Base-by-base conservation (phyloP, 345 rosid genomes). In the Citrus unshiu region DNA sequence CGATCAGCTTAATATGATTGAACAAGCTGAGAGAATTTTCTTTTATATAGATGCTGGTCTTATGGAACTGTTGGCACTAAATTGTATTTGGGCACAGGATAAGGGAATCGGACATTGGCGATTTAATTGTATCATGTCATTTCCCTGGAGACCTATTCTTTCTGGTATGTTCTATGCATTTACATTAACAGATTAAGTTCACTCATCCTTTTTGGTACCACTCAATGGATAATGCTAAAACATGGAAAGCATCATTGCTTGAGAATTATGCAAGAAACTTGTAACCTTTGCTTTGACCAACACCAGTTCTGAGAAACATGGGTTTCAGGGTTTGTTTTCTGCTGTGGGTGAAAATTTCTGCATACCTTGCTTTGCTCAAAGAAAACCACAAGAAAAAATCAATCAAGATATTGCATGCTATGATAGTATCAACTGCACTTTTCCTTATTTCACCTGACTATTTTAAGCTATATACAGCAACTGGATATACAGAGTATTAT, bases 61-160 rank as follows among this genome's bases (percentile, higher is more conserved):
- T 46, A 69, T 49, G 8, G 22, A 18, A 27, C 35, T 24, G 12
- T 34, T 27, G 10, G 24, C 27, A 51, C 56, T 65, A 39, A 18
- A 32, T 30, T 25, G 62, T 32, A 27, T 57, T 68, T 74, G 73
- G 61, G 40, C 79, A 60, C 89, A 95, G 99, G 90, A 91, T 74
- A 95, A 91, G 83, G 96, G 97, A 84, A 81, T 93, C 25, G 99
- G 98, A 64, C 96, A 95, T 63, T 95, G 97, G 99, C 84, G 89
- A 43, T 95, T 95, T 77, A 93, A 91, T 77, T 95, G 99, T 81
- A 83, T 89, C 77, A 91, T 95, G 99, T 85, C 93, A 32, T 93
- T 95, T 80, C 99, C 99, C 13, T 95, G 99, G 99, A 91, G 85
- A 86, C 99, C 99, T 43, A 93, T 95, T 82, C 97, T 95, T 77